Percentiles rank a stretch among this genome's conserved stretches.
These are phyloP conservation scores for Leptographium wingfieldii DNA, from an alignment of 2,329 filamentous ascomycete species.

Conservation along the genomic window DNA sequence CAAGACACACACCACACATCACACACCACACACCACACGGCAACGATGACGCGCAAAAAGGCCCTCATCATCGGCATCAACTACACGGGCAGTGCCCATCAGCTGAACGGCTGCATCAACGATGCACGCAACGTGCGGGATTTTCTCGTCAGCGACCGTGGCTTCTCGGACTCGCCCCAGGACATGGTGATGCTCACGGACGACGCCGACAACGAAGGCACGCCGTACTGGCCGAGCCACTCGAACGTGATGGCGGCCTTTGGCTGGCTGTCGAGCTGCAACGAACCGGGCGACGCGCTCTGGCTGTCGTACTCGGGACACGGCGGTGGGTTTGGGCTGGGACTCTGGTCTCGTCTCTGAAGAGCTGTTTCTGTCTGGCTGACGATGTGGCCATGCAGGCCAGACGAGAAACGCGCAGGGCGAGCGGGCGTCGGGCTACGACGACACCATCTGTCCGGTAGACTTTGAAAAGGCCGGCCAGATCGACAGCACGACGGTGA, in stretches of 20 bases:
- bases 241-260: conserved; percentile 34
- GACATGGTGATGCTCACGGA: conserved; percentile 26
- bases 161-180: conserved; percentile 19
- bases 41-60: conserved; percentile 16
- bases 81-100: conserved; percentile 43
- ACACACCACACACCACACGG: background rate
- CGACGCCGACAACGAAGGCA: conserved; percentile 19
- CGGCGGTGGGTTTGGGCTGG: conserved; percentile 24
- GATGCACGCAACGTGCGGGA: conserved; percentile 23
- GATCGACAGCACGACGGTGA: conserved; percentile 32
- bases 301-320: conserved; percentile 50
- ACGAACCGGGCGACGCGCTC: conserved; percentile 34
- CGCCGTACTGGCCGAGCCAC: conserved; percentile 20
- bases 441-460: conserved; percentile 41
- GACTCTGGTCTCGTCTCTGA: no score
- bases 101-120: conserved; percentile 43
- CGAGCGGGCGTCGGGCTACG: conserved; percentile 23
- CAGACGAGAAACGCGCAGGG: conserved; percentile 35
- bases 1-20: background rate
- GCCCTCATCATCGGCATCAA: conserved; percentile 39
- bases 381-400: conserved; percentile 10
- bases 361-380: background rate
- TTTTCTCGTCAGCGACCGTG: conserved; percentile 24
- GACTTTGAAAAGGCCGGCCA: conserved; percentile 40
- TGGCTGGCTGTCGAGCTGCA: conserved; percentile 39